Percentiles rank a stretch among this genome's conserved stretches.
Conservation (phyloP, 2,329 filamentous ascomycete species). For the Esteya vermicola region DNA sequence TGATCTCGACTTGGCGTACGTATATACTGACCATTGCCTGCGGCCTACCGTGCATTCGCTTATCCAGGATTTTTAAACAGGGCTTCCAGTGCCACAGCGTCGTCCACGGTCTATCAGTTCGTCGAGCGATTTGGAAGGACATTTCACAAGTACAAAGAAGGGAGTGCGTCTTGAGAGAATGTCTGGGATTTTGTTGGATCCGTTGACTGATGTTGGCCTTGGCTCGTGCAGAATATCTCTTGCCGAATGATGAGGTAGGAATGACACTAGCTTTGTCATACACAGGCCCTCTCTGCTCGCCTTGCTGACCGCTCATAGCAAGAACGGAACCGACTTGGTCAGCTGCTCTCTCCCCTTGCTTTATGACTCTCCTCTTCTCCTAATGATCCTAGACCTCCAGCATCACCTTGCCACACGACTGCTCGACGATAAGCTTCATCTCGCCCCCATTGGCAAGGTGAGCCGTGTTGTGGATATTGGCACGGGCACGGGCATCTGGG, state of each 20-base stretch:
- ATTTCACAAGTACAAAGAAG: conserved; percentile 6
- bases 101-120: conserved; percentile 3
- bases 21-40: not conserved
- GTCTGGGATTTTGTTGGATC: not conserved
- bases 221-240: conserved; percentile 6
- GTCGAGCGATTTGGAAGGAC: conserved; percentile 5
- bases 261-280: too few species aligned
- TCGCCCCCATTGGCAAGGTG: conserved; percentile 29
- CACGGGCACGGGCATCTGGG: conserved; percentile 48
- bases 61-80: too few species aligned
- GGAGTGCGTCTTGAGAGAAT: conserved; percentile 1
- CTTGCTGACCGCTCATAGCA: conserved; percentile 4
- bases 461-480: conserved; percentile 21
- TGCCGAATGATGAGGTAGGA: conserved; percentile 11
- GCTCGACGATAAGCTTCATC: conserved; percentile 26
- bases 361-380: not conserved
- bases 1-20: not conserved
- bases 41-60: not conserved
- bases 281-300: too few species aligned
- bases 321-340: conserved; percentile 13
- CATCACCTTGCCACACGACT: conserved; percentile 20
- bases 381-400: conserved; percentile 18
- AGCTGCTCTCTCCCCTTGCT: not conserved
- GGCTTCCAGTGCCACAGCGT: not conserved
- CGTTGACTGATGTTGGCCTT: not conserved